Evolutionary conservation across 2,329 filamentous ascomycete species (phyloP).

Genomic region (Knufia petricola): DNA sequence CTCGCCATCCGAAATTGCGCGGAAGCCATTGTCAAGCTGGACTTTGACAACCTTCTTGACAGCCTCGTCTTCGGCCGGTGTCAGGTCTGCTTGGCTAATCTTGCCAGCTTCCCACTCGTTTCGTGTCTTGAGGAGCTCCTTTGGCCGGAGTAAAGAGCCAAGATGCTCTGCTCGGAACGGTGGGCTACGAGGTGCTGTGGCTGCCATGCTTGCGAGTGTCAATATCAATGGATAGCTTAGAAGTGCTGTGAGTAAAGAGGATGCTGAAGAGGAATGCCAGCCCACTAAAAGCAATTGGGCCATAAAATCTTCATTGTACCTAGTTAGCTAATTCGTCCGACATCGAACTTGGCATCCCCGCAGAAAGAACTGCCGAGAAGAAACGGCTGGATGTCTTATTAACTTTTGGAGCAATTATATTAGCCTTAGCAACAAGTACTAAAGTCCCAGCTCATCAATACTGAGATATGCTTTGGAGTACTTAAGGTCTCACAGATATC

Average conservation of each 20-base stretch:
- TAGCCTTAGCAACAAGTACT: too few relatives aligned
- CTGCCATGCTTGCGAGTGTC: not conserved
- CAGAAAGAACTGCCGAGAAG: not conserved
- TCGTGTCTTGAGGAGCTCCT: slow-evolving; percentile 51
- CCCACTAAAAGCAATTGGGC: too few relatives aligned
- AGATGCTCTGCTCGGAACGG: slow-evolving; percentile 66
- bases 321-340: not conserved
- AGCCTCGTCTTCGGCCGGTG: slow-evolving; percentile 53
- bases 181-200: slow-evolving; percentile 26
- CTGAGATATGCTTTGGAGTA: too few relatives aligned
- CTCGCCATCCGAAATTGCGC: slow-evolving; percentile 59
- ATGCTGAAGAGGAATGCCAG: too few relatives aligned
- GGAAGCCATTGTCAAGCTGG: slow-evolving; percentile 54
- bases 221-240: too few relatives aligned
- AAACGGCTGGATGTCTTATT: too few relatives aligned
- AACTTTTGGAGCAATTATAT: too few relatives aligned
- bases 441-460: too few relatives aligned
- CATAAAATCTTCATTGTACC: too few relatives aligned
- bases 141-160: slow-evolving; percentile 59
- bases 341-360: not conserved
- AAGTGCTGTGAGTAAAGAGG: too few relatives aligned
- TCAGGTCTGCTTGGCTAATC: slow-evolving; percentile 46
- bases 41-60: slow-evolving; percentile 56
- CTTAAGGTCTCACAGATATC: too few relatives aligned
- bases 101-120: slow-evolving; percentile 47